Evolutionary conservation across 2,329 filamentous ascomycete species (phyloP), one percentile per base, ranked within the genome.

Genomic region (Colletotrichum sp.): DNA sequence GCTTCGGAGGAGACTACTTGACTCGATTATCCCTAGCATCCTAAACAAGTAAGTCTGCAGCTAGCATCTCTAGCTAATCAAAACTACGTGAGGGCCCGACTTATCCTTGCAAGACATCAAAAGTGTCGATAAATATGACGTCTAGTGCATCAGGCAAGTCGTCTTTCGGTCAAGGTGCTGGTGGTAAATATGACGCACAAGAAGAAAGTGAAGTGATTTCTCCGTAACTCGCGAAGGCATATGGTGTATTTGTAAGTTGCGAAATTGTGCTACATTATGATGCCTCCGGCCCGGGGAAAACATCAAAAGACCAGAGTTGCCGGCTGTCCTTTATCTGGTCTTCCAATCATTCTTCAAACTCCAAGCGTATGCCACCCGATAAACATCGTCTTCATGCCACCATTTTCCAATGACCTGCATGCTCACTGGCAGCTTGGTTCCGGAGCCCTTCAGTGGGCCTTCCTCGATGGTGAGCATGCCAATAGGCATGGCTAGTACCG

Each of bases 401-500:
- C 78, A 77, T n/a, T 77, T 79, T 13, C 80, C 81, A 28, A 83
- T 64, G 11, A 82, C 68, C 65, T 83, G 82, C 82, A 83, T 83
- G 6, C 81, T 81, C 59, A 83, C 77, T 1, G 82, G 81, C 19
- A 83, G 71, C 19, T 66, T 74, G 2, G 72, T 71, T 6, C 68
- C 72, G 6, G 68, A 60, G 25, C 34, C 61, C 22, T 65, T 60
- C 3, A 74, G 48, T 16, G 48, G 48, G 25, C 72, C 72, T n/a
- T 74, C 68, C 27, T 74, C 60, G 13, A 71, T 66, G 1, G 72
- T 52, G 7, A 74, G 60, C 68, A 74, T 68, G 8, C 16, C 78
- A 64, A 32, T 78, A 59, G 12, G 75, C 70, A 65, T 77, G 22
- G 25, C 75, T 74, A 90, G 77, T 0, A 84, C 88, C 7, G 87